Evolutionary conservation across 2,329 filamentous ascomycete species (phyloP), one percentile per base, ranked within the genome.

Genomic region (Aspergillus ustus): DNA sequence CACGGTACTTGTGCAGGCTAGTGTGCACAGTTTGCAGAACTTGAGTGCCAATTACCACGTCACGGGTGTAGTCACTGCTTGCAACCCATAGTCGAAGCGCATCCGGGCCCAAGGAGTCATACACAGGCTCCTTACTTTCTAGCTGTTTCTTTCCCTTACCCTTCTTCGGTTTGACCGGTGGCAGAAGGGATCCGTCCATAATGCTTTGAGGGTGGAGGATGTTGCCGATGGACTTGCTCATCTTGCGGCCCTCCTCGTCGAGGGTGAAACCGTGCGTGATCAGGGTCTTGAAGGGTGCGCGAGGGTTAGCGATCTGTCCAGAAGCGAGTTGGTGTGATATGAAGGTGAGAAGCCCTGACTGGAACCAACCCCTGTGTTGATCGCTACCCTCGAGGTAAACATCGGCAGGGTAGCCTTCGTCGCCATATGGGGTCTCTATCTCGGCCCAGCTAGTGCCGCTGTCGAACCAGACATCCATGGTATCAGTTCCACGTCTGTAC

Each of bases 381-480:
- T 99, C 95, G 3, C 90, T 91, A 34, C 95, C 95, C 79, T 99
- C 95, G 2, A 98, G 85, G 73, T 96, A 98, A 25, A 98, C 85
- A 74, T 99, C 93, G 0, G 92, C 92, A 25, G 73, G 76, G 44
- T 69, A 72, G 25, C 67, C 72, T 19, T 72, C 67, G 13, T 71
- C 68, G 22, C 62, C 66, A 49, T 70, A 70, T 28, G 76, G 75
- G 3, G 67, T 63, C 59, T 75, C 72, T 40, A 85, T 78, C 40
- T 80, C 79, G 2, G 85, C 90, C 95, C 95, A 99, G 72, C 92
- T 97, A 53, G 91, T 97, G 6, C 95, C 95, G 67, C 95, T 98
- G 75, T 99, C 95, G 69, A 99, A 99, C 95, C 95, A 99, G 9
- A 99, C 95, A 75, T 99, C 95, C 95, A 99, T 99, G 0, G 95